Base-by-base conservation (phyloP, 805 yeast species). In the Pichia californica region DNA sequence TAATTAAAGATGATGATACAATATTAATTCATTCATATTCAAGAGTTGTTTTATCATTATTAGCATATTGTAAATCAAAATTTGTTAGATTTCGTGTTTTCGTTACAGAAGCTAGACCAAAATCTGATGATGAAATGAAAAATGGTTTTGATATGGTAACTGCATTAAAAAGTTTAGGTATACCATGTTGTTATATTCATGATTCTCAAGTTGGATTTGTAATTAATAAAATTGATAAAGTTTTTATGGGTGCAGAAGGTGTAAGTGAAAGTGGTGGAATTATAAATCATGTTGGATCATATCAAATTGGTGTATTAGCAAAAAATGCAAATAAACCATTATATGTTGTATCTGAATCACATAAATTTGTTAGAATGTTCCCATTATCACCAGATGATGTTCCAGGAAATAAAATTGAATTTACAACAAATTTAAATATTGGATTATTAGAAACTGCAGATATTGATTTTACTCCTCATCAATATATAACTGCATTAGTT, bases 191-290 rank as follows among this genome's bases (percentile, higher is more conserved):
- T 41, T 71, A 88, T 41, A 85, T 93, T 39, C 89, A 87, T 15
- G 99, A 93, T 60, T 80, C 88, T 42, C 95, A 96, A 7, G 97
- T 91, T 13, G 98, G 98, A 0, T 88, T 81, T 53, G 87, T 88
- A 31, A 81, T 93, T 46, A 89, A 88, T 61, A 84, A 85, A 61
- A 88, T 89, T 13, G 95, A 91, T 66, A 91, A 93, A 63, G 85
- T 93, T 5, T 76, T 93, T 51, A 93, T 93, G 52, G 99, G 99
- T 43, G 99, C 99, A 1, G 99, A 93, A 65, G 99, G 99, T 53
- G 99, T 93, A 4, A 95, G 96, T 3, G 99, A 93, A 68, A 83
- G 94, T 61, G 99, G 99, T 44, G 99, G 99, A 28, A 88, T 94
- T 38, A 91, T 93, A 53, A 93, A 93, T 64, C 89, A 85, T 53